These are phyloP conservation scores for Fonsecaea erecta DNA, from an alignment of 2,329 filamentous ascomycete genomes.

Conservation along the genomic window DNA sequence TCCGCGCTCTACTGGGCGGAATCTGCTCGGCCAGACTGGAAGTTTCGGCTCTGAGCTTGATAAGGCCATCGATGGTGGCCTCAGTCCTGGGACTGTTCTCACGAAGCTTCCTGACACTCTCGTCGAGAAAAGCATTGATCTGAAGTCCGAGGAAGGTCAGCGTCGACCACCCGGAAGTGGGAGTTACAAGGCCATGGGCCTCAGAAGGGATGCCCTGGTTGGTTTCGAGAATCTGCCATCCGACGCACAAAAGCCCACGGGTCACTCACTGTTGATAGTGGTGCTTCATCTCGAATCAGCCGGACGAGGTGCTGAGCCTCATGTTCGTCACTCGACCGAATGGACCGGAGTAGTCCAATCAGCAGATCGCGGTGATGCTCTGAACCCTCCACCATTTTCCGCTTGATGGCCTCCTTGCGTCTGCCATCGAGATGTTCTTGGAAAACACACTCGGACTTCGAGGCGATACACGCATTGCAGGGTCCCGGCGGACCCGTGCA, in stretches of 20 bases:
- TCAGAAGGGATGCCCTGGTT: background rate
- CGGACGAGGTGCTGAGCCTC: slow-evolving; percentile 7
- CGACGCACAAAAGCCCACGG: background rate
- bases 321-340: slow-evolving; percentile 10
- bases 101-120: slow-evolving; percentile 8
- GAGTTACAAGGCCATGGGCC: background rate
- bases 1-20: background rate
- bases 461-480: slow-evolving; percentile 11
- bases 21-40: background rate
- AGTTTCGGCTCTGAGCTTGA: slow-evolving; percentile 9
- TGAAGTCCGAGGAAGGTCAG: background rate
- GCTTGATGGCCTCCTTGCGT: slow-evolving; percentile 16
- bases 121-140: slow-evolving; percentile 9
- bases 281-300: slow-evolving; percentile 11
- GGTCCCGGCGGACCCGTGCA: slow-evolving; percentile 8
- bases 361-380: slow-evolving; percentile 11
- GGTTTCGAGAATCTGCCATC: background rate
- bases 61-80: slow-evolving; percentile 7
- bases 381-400: slow-evolving; percentile 7
- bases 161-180: background rate
- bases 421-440: slow-evolving; percentile 4
- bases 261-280: background rate
- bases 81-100: slow-evolving; percentile 5
- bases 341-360: slow-evolving; percentile 6
- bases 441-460: slow-evolving; percentile 2